Base-by-base conservation (phyloP, 805 yeast species). In the Nakazawaea ernobii region DNA sequence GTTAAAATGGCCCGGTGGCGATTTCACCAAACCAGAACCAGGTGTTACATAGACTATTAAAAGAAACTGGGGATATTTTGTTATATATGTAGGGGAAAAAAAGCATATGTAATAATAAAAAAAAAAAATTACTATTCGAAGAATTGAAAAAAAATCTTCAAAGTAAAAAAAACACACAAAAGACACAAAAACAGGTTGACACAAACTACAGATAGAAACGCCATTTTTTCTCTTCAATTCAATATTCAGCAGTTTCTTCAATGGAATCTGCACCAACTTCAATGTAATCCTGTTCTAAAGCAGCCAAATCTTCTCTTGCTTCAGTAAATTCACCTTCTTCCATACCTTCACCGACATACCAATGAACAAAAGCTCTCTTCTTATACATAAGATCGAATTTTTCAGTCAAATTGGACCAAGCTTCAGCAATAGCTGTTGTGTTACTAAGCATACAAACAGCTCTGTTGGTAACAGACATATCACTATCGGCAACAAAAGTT, bases 331-430 rank as follows among this genome's bases (percentile, higher is more conserved):
- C 96, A 65, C 96, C 96, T 71, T 89, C 96, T 69, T 89, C 96
- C 96, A 89, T 88, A 73, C 96, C 96, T 73, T 89, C 96, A 61
- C 96, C 95, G 50, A 89, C 96, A 62, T 86, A 89, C 96, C 96
- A 89, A 75, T 89, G 96, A 52, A 89, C 96, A 64, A 89, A 89
- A 41, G 96, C 96, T 70, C 96, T 86, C 79, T 89, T 89, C 59
- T 88, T 75, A 74, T 87, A 89, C 96, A 89, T 89, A 67, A 89
- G 80, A 69, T 89, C 96, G 73, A 89, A 89, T 73, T 89, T 89
- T 68, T 80, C 80, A 72, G 88, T 95, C 57, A 89, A 84, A 71
- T 96, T 85, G 70, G 83, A 79, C 96, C 96, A 89, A 27, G 96
- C 96, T 66, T 89, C 96, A 50, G 95, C 90, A 63, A 89, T 89